Base-by-base conservation (phyloP, 73 alveolate species). In the Paraurostyla sp. region DNA sequence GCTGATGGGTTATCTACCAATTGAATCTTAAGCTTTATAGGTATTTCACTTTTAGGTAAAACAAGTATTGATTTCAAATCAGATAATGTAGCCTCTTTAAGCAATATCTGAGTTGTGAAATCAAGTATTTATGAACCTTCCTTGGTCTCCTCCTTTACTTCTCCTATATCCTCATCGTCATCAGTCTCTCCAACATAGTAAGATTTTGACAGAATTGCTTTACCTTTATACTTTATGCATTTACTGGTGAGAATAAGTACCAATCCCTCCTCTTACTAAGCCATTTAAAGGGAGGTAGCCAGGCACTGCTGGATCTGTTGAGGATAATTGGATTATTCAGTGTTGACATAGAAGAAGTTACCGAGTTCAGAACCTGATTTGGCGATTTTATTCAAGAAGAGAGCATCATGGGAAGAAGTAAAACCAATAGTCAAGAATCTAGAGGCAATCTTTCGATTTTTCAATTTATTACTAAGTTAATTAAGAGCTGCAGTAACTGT, bases 381-480 rank as follows among this genome's bases (percentile, higher is more conserved):
- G 27, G 94, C 87, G 20, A 89, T 80, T 6, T 40, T 42, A 42
- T 87, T 76, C 49, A 89, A 80, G 52, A 80, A 76, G 6, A 18
- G 33, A 23, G 94, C 89, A 81, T 89, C 94, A 63, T 89, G 94
- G 18, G 85, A 89, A 25, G 83, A 59, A 23, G 87, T 76, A 52
- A 89, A 80, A 0, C 94, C 94, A 38, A 89, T 62, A 0, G 94
- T 89, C 62, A 89, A 65, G 73, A 57, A 80, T 81, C 94, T 80
- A 0, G 88, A 29, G 43, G 52, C 1, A 15, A 89, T 52, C 15
- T 78, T 52, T 25, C 23, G 20, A 11, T 13, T 35, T 2, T 30
- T 52, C 3, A 81, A n/a, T 4, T 11, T 25, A 11, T 27, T 20
- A 33, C 81, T 80, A 50, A 69, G 23, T 23, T 38, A 15, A 0